Evolutionary conservation across 1,139 yeast species (phyloP).

Genomic region (Lodderomyces margitis): DNA sequence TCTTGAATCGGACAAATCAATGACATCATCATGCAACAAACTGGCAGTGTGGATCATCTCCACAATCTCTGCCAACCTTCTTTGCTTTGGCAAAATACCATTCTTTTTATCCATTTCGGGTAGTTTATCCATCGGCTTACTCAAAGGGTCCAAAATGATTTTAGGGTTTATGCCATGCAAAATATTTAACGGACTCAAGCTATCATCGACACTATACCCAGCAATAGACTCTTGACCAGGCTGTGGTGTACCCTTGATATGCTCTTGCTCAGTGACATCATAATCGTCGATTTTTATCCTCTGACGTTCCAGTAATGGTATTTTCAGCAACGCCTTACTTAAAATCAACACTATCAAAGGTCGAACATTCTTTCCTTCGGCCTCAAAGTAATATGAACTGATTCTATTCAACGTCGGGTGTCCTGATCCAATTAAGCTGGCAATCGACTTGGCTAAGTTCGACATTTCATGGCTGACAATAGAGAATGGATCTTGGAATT

Average conservation of each 20-base stretch:
- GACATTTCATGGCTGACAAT: conserved; percentile 96
- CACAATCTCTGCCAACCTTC: conserved; percentile 93
- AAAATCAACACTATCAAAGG: conserved; percentile 84
- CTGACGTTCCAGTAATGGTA: conserved; percentile 69
- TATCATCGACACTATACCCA: conserved; percentile 54
- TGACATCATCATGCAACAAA: conserved; percentile 94
- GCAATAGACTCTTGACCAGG: conserved; percentile 41
- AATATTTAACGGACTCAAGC: conserved; percentile 76
- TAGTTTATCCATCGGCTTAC: conserved; percentile 73
- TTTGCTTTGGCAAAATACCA: conserved; percentile 88
- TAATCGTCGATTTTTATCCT: conserved; percentile 57
- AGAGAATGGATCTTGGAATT: conserved; percentile 74
- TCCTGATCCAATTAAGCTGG: conserved; percentile 83
- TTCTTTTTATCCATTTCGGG: conserved; percentile 59
- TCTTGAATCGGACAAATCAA: conserved; percentile 87
- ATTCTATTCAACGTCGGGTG: conserved; percentile 91
- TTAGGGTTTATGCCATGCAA: conserved; percentile 87
- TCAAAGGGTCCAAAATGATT: conserved; percentile 75
- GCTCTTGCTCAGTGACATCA: conserved; percentile 66
- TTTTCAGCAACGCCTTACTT: conserved; percentile 76
- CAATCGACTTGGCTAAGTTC: conserved; percentile 80
- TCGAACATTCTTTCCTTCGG: conserved; percentile 93
- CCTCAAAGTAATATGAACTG: conserved; percentile 89
- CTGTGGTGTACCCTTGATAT: conserved; percentile 52
- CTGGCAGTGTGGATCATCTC: conserved; percentile 99